Evolutionary conservation across 2,329 filamentous ascomycete genomes (phyloP).

Genomic region (Madurella mycetomatis): DNA sequence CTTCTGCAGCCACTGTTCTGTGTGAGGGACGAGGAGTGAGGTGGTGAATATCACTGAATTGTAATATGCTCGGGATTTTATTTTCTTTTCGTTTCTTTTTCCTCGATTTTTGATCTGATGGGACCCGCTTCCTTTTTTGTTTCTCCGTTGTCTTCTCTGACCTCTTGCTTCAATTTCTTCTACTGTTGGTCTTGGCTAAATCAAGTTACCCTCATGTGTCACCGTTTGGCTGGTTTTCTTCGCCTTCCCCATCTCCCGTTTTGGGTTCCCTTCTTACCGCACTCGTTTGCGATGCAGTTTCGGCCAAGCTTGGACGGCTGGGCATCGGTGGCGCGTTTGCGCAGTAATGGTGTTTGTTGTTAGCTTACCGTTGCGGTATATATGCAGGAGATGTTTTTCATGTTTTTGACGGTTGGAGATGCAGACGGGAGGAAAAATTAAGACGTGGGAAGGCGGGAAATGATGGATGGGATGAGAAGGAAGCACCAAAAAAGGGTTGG

Average conservation of each 20-base stretch:
- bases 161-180: neutral
- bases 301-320: neutral
- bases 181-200: neutral
- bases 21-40: neutral
- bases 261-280: neutral
- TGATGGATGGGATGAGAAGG: neutral
- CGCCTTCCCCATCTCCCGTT: neutral
- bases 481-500: neutral
- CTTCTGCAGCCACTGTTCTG: no score
- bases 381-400: neutral
- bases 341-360: neutral
- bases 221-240: neutral
- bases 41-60: neutral
- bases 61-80: constrained; percentile 3
- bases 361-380: neutral
- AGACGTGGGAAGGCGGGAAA: neutral
- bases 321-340: neutral
- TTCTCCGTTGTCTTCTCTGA: neutral
- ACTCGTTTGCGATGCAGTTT: neutral
- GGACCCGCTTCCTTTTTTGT: neutral
- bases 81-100: constrained; percentile 1
- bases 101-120: neutral
- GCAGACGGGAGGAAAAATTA: neutral
- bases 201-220: neutral
- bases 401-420: neutral